phyloP scores from a whole-genome alignment of 805 yeast species.

The Zygotorulaspora danielsina region DNA sequence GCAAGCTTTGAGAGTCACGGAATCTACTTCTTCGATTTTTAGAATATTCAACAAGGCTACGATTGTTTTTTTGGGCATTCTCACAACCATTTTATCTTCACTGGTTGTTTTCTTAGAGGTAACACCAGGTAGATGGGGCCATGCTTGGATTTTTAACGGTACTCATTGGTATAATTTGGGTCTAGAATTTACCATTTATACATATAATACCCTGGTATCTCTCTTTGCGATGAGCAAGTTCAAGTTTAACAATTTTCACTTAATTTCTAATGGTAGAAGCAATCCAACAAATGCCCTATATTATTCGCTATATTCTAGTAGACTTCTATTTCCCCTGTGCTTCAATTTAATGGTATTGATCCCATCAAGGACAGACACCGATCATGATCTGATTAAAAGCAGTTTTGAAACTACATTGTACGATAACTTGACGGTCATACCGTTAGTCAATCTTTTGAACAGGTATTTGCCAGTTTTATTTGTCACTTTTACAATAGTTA shows the following conservation, averaged over 20 bases:
- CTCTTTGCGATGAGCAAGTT: conserved; percentile 34
- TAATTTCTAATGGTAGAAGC: conserved; percentile 33
- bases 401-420: conserved; percentile 29
- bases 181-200: conserved; percentile 23
- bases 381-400: conserved; percentile 14
- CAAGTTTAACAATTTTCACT: conserved; percentile 33
- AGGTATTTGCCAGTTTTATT: conserved; percentile 29
- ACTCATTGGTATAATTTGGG: conserved; percentile 22
- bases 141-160: conserved; percentile 23
- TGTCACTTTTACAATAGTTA: conserved; percentile 24
- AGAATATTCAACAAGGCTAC: conserved; percentile 7
- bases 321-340: conserved; percentile 34
- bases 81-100: conserved; percentile 18
- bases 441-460: conserved; percentile 28
- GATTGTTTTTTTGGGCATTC: conserved; percentile 11
- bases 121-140: conserved; percentile 27
- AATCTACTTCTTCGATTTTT: conserved; percentile 11
- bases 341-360: conserved; percentile 33
- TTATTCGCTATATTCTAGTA: conserved; percentile 33
- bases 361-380: conserved; percentile 14
- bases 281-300: conserved; percentile 34
- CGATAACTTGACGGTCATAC: conserved; percentile 28
- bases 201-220: conserved; percentile 29
- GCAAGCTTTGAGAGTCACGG: conserved; percentile 14
- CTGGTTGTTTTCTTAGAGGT: conserved; percentile 25